Conservation (phyloP, 1,284 basidiomycete genomes). For the Cutaneotrichosporon arboriforme region DNA sequence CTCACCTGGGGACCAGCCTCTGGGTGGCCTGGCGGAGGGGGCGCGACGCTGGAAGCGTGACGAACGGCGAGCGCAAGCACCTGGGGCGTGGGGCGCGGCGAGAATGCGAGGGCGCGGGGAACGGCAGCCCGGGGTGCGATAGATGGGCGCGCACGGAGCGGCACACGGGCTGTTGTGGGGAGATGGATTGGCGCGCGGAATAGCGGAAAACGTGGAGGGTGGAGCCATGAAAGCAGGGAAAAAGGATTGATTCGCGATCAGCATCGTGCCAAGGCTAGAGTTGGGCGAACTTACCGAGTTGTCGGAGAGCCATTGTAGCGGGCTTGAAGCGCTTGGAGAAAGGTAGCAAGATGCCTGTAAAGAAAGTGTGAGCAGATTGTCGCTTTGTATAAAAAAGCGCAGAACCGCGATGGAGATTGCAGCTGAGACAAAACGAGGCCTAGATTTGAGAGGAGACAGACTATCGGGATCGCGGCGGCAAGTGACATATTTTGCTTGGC, state of each 20-base stretch:
- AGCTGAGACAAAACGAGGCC: too few relatives aligned
- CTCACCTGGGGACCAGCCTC: slow-evolving; percentile 8
- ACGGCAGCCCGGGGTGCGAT: slow-evolving; percentile 20
- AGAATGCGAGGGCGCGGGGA: slow-evolving; percentile 9
- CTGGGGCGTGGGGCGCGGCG: background rate
- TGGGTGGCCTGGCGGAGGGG: background rate
- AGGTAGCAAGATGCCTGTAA: too few relatives aligned
- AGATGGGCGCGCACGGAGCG: slow-evolving; percentile 23
- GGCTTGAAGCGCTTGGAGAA: too few relatives aligned
- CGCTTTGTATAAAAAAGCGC: too few relatives aligned
- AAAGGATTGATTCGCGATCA: background rate
- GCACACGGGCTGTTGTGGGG: slow-evolving; percentile 23
- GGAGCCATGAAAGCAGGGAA: background rate
- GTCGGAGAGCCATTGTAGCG: slow-evolving; percentile 36
- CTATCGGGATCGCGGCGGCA: too few relatives aligned
- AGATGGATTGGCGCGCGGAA: background rate
- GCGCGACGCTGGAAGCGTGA: background rate
- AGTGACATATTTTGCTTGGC: too few relatives aligned
- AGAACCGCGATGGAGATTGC: too few relatives aligned
- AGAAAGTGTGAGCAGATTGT: too few relatives aligned
- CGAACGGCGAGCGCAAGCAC: background rate
- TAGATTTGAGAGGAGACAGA: too few relatives aligned
- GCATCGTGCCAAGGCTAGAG: background rate
- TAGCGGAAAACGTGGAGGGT: background rate
- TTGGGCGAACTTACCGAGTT: slow-evolving; percentile 30